Base-by-base conservation (phyloP, 257 asterid species). In the Asclepias syriaca region DNA sequence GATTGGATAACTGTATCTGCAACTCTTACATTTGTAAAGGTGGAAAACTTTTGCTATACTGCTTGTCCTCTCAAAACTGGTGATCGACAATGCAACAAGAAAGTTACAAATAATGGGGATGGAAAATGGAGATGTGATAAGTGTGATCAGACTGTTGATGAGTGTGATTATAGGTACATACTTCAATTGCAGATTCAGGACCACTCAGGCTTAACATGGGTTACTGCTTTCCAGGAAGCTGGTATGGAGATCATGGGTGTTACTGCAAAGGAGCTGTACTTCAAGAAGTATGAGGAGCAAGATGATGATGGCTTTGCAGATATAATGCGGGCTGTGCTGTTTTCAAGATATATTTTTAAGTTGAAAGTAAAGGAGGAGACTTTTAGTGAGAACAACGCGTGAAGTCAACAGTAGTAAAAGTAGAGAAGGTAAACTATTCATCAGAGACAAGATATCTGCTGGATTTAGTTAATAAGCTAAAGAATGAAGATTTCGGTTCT, bases 101-200 rank as follows among this genome's bases (percentile, higher is more conserved):
- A 93, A 84, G 98, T 91, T 65, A 83, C 80, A 68, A 86, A 93
- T 74, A 84, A 87, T 66, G 97, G 94, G 10, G 97, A 91, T 74
- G 96, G 97, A n/a, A 89, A 83, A 72, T 93, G 96, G 97, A 77
- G 84, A 55, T 93, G 98, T 43, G 96, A 88, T 14, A 84, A 83
- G 81, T 93, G 98, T 79, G 94, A 87, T 64, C 81, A 85, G 84
- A 43, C 75, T 34, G 67, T 91, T 53, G 96, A 86, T 72, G 97
- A 89, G 75, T 89, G 96, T 70, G 98, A 93, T 70, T 87, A 89
- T 59, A 83, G 98, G 85, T 93, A 93, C 73, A 86, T 91, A 72
- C 94, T 93, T 71, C 96, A 87, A 79, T 75, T 93, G 78, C 91
- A 89, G 83, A 93, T 93, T 82, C 96, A 90, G 87, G 98, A 93